Evolutionary conservation across 257 asterid species (phyloP).

Genomic region (Gentiana dahurica): DNA sequence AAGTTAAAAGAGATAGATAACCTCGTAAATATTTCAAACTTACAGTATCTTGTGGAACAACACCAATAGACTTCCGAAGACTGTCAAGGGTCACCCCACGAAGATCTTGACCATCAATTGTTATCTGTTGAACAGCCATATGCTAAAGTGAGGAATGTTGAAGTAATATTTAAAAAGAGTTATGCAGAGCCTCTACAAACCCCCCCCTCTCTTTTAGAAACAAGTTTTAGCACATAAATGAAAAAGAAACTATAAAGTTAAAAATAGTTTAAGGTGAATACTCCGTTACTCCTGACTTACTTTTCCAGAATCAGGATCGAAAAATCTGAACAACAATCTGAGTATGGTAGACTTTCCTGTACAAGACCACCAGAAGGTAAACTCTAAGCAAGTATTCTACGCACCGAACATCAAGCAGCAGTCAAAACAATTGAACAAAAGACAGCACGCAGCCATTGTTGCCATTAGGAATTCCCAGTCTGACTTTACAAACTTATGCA

Average conservation of each 20-base stretch:
- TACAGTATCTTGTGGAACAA: conserved; percentile 99
- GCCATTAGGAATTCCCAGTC: no score
- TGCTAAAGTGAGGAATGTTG: no score
- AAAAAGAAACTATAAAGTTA: neutral
- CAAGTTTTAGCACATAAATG: neutral
- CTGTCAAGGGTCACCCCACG: conserved; percentile 74
- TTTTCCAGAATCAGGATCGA: conserved; percentile 68
- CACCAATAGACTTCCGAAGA: conserved; percentile 87
- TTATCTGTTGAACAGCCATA: conserved; percentile 43
- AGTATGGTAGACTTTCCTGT: conserved; percentile 96
- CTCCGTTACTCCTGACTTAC: conserved; percentile 33
- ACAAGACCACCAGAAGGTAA: neutral
- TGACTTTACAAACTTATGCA: no score
- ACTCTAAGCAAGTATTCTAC: conserved; percentile 5
- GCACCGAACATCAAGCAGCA: neutral
- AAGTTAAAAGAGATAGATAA: neutral
- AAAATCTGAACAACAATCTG: conserved; percentile 89
- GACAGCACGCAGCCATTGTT: no score
- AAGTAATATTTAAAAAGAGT: no score
- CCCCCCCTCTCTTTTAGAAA: no score
- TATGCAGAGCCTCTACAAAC: no score
- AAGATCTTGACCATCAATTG: conserved; percentile 87
- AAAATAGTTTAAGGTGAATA: neutral
- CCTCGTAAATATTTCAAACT: conserved; percentile 23
- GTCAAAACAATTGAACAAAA: no score